phyloP scores from a whole-genome alignment of 1,284 basidiomycete species.

The Ceratorhiza oryzae-sativae region DNA sequence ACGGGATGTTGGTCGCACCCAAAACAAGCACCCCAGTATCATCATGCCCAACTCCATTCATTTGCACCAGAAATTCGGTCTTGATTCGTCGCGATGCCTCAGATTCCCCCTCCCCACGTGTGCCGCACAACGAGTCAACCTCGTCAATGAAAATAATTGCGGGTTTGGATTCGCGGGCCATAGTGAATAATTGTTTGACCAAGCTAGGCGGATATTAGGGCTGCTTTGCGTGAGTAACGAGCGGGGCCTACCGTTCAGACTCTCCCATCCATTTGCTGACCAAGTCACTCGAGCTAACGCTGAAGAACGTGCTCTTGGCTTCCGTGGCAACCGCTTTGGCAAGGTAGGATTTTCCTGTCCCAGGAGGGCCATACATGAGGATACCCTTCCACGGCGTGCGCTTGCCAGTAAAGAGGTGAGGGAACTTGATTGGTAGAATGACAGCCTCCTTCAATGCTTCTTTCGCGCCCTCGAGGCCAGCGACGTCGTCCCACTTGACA shows the following conservation, averaged over 20 bases:
- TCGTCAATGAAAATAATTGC: slow-evolving; percentile 99
- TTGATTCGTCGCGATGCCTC: slow-evolving; percentile 97
- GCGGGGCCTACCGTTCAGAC: slow-evolving; percentile 79
- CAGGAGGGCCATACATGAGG: slow-evolving; percentile 93
- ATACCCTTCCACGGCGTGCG: slow-evolving; percentile 97
- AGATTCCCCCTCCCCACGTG: slow-evolving; percentile 94
- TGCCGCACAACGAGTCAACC: slow-evolving; percentile 95
- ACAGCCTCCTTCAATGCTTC: slow-evolving; percentile 98
- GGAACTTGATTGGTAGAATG: slow-evolving; percentile 98
- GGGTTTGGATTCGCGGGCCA: slow-evolving; percentile 96
- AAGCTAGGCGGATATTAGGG: slow-evolving; percentile 62
- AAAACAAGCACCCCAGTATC: slow-evolving; percentile 97
- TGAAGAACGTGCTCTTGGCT: slow-evolving; percentile 98
- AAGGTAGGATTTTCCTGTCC: slow-evolving; percentile 94
- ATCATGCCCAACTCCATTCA: slow-evolving; percentile 99
- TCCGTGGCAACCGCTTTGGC: slow-evolving; percentile 99
- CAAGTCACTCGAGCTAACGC: slow-evolving; percentile 92
- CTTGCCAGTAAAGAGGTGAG: slow-evolving; percentile 97
- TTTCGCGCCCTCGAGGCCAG: slow-evolving; percentile 93
- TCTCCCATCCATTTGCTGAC: slow-evolving; percentile 99
- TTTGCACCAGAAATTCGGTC: slow-evolving; percentile 97
- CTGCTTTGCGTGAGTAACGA: slow-evolving; percentile 8
- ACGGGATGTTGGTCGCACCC: slow-evolving; percentile 98
- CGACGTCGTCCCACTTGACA: slow-evolving; percentile 98
- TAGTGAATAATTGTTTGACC: slow-evolving; percentile 95